Evolutionary conservation across 352 stramenopile species (phyloP).

Genomic region (Globisporangium radiosum): DNA sequence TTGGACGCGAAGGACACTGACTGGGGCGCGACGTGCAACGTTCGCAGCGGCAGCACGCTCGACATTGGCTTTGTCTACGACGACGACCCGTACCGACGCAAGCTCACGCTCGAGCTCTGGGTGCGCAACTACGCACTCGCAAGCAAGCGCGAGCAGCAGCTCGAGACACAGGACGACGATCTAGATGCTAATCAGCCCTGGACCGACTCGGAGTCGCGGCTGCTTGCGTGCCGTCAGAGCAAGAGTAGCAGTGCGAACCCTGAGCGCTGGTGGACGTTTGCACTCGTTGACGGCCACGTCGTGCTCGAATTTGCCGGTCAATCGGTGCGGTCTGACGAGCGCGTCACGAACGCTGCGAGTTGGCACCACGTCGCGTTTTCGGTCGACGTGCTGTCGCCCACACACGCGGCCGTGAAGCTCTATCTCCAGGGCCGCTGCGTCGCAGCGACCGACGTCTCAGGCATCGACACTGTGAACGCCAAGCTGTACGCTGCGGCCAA

Average conservation of each 20-base stretch:
- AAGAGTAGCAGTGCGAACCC: slow-evolving; percentile 3
- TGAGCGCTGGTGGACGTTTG: slow-evolving; percentile 37
- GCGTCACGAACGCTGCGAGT: slow-evolving; percentile 26
- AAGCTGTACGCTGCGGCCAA: slow-evolving; percentile 3
- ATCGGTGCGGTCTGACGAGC: slow-evolving; percentile 35
- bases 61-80: slow-evolving; percentile 68
- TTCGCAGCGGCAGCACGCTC: slow-evolving; percentile 51
- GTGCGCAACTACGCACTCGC: slow-evolving; percentile 49
- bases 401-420: slow-evolving; percentile 43
- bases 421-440: slow-evolving; percentile 57
- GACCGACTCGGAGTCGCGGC: slow-evolving; percentile 7
- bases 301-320: slow-evolving; percentile 40
- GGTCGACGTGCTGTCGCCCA: slow-evolving; percentile 46
- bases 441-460: slow-evolving; percentile 32
- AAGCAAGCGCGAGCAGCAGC: slow-evolving; percentile 21
- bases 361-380: slow-evolving; percentile 76
- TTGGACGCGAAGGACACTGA: slow-evolving; percentile 8
- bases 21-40: slow-evolving; percentile 43
- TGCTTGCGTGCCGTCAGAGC: slow-evolving; percentile 12
- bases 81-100: slow-evolving; percentile 74
- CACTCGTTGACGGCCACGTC: slow-evolving; percentile 34
- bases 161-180: slow-evolving; percentile 26
- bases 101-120: slow-evolving; percentile 76
- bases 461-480: slow-evolving; percentile 26
- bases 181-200: slow-evolving; percentile 2